phyloP scores from a whole-genome alignment of 495 filamentous ascomycete species.

The Talaromyces liani region DNA sequence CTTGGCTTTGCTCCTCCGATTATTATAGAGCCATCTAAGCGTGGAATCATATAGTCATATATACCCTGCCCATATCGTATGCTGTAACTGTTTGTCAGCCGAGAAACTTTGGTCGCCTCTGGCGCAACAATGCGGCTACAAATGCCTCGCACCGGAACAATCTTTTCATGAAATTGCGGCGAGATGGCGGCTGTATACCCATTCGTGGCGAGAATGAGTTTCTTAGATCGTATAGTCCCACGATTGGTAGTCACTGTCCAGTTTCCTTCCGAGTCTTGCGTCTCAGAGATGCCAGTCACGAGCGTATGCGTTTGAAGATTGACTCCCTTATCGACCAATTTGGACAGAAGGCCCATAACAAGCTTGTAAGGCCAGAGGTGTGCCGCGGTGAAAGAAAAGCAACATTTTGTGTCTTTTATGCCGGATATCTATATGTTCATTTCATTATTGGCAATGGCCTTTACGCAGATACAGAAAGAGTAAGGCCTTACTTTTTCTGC shows the following conservation, averaged over 20 bases:
- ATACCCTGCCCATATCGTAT: constrained; percentile 23
- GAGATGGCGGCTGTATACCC: neutral
- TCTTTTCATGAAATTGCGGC: neutral
- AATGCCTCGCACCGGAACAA: neutral
- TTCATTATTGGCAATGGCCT: neutral
- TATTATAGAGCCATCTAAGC: constrained; percentile 64
- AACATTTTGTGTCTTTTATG: constrained; percentile 39
- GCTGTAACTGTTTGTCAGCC: constrained; percentile 27
- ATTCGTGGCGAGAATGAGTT: constrained; percentile 3
- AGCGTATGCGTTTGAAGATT: constrained; percentile 1
- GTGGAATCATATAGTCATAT: constrained; percentile 53
- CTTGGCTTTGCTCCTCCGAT: constrained; percentile 49
- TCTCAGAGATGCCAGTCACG: neutral
- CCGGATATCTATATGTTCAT: constrained; percentile 18
- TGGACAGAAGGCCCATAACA: constrained; percentile 46
- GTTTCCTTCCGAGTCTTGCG: neutral
- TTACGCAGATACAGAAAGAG: neutral
- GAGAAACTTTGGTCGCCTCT: constrained; percentile 41
- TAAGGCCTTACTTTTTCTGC: neutral
- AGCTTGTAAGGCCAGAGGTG: constrained; percentile 78
- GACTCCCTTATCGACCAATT: neutral
- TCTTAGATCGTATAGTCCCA: neutral
- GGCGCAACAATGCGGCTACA: constrained; percentile 1
- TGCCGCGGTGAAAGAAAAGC: constrained; percentile 31
- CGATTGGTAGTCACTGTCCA: neutral